A percentile compares a stretch with the other conserved stretches of the same genome.
phyloP scores from a whole-genome alignment of 768 basidiomycete genomes.

The Amanita phalloides region DNA sequence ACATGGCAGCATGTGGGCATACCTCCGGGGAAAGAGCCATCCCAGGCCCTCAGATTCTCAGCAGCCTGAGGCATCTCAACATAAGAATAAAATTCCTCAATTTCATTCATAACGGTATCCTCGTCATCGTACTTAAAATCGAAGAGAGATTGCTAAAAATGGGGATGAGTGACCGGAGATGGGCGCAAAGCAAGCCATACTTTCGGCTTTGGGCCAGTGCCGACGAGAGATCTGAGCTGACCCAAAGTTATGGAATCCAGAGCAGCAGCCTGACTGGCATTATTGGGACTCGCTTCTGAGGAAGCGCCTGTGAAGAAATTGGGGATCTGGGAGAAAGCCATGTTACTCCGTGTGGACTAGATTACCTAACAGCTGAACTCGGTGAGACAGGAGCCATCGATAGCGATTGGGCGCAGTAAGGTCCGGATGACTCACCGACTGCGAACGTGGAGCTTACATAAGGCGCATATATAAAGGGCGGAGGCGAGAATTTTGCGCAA shows the following conservation, averaged over 20 bases:
- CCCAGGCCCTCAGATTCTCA: conserved; percentile 83
- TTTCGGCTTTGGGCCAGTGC: conserved; percentile 65
- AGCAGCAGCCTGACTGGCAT: conserved; percentile 25
- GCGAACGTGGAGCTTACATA: conserved; percentile 18
- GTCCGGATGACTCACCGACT: not conserved
- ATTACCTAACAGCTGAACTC: not conserved
- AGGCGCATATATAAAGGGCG: conserved; percentile 15
- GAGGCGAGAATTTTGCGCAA: conserved; percentile 17
- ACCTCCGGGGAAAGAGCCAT: conserved; percentile 75
- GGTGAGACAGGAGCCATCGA: conserved; percentile 6
- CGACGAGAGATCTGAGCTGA: conserved; percentile 68
- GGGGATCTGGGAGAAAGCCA: conserved; percentile 19
- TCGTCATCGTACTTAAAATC: conserved; percentile 96
- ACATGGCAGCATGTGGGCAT: conserved; percentile 3
- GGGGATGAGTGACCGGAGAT: not conserved
- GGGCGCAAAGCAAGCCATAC: conserved; percentile 22
- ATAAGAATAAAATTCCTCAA: conserved; percentile 97
- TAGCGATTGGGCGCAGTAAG: not conserved
- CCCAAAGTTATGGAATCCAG: conserved; percentile 73
- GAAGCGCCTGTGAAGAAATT: conserved; percentile 14
- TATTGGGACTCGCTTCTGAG: conserved; percentile 13
- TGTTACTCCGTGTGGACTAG: not conserved
- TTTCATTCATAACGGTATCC: conserved; percentile 90
- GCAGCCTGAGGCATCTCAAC: conserved; percentile 88
- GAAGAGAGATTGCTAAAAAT: conserved; percentile 66